phyloP scores from a whole-genome alignment of 2,329 filamentous ascomycete species.

The Penicillium thymicola region DNA sequence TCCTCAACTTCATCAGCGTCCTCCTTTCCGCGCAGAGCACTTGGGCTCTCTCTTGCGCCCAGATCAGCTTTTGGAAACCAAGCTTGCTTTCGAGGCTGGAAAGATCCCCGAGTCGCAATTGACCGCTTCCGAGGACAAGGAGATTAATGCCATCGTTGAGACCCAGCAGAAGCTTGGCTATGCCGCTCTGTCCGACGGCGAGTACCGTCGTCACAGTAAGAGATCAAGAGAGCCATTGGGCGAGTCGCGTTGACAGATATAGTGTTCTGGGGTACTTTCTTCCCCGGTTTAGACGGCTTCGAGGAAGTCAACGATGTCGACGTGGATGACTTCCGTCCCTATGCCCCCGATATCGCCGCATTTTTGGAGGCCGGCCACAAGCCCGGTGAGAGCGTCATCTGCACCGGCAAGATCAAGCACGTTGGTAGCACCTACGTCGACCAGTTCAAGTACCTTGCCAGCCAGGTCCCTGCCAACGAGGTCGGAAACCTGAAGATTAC shows the following conservation, averaged over 20 bases:
- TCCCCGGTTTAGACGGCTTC: slow-evolving; percentile 55
- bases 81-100: slow-evolving; percentile 56
- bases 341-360: slow-evolving; percentile 60
- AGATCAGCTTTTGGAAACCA: slow-evolving; percentile 57
- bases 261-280: slow-evolving; percentile 59
- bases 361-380: slow-evolving; percentile 59
- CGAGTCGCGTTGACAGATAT: not conserved
- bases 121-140: slow-evolving; percentile 59
- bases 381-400: slow-evolving; percentile 56
- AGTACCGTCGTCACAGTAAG: slow-evolving; percentile 55
- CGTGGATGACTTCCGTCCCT: slow-evolving; percentile 53
- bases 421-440: slow-evolving; percentile 55
- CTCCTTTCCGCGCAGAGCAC: slow-evolving; percentile 70
- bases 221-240: not conserved
- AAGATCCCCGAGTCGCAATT: slow-evolving; percentile 56
- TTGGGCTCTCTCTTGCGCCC: slow-evolving; percentile 69
- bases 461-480: slow-evolving; percentile 56
- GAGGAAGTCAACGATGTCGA: slow-evolving; percentile 50
- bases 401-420: slow-evolving; percentile 57
- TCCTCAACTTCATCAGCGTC: slow-evolving; percentile 40
- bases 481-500: slow-evolving; percentile 68
- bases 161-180: slow-evolving; percentile 63
- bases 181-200: slow-evolving; percentile 64
- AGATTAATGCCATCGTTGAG: slow-evolving; percentile 63
- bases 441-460: slow-evolving; percentile 60